Conservation (phyloP, 1,139 yeast genomes). For the Suhomyces anneliseae region DNA sequence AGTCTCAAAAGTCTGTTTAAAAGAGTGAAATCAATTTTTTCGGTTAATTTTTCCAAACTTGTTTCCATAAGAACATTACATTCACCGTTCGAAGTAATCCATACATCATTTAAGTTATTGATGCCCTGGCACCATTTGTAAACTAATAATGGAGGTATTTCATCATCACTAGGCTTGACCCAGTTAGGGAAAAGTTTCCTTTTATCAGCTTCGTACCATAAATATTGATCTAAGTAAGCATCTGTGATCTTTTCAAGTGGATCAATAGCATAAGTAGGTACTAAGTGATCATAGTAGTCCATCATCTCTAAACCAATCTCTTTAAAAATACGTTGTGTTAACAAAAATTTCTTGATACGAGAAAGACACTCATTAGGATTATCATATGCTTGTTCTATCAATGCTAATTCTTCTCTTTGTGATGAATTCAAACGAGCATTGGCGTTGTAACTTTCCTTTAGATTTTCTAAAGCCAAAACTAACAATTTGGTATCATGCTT, state of each 20-base stretch:
- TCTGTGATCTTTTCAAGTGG: conserved; percentile 95
- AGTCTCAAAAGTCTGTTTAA: conserved; percentile 78
- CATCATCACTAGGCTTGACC: conserved; percentile 94
- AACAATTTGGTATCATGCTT: conserved; percentile 91
- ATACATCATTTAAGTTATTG: conserved; percentile 72
- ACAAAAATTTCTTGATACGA: conserved; percentile 74
- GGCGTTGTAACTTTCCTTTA: conserved; percentile 82
- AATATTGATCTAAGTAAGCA: conserved; percentile 91
- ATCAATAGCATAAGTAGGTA: conserved; percentile 86
- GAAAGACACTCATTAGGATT: conserved; percentile 92
- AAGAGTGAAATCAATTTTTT: conserved; percentile 84
- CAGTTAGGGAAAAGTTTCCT: conserved; percentile 89
- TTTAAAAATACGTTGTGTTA: conserved; percentile 90
- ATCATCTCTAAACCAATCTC: conserved; percentile 88
- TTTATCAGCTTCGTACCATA: conserved; percentile 95
- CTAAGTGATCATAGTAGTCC: conserved; percentile 82
- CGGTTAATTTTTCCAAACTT: conserved; percentile 66
- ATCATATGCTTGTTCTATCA: conserved; percentile 95
- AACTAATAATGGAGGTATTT: conserved; percentile 86
- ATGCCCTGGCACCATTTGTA: conserved; percentile 97
- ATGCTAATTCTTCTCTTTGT: conserved; percentile 88
- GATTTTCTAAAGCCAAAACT: conserved; percentile 82
- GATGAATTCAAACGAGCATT: conserved; percentile 80
- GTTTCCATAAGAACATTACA: conserved; percentile 85
- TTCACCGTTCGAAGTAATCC: conserved; percentile 77